phyloP scores from a whole-genome alignment of 2,329 filamentous ascomycete genomes.

The Pseudocercospora ulei region DNA sequence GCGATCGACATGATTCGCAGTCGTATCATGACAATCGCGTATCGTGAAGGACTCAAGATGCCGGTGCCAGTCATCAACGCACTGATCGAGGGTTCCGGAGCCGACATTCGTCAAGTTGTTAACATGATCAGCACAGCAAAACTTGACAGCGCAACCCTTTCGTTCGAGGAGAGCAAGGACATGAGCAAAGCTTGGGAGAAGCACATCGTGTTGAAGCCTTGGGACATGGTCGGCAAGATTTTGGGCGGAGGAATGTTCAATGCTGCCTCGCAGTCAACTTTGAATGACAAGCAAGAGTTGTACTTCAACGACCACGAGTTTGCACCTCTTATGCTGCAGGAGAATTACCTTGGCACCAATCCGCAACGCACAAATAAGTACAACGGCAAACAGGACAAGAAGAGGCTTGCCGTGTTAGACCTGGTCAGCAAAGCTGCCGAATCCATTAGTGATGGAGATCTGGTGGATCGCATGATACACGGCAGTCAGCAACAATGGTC shows the following conservation, averaged over 20 bases:
- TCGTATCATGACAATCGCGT: conserved; percentile 81
- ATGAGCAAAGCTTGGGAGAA: conserved; percentile 99
- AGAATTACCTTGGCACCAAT: conserved; percentile 84
- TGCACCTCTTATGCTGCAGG: conserved; percentile 93
- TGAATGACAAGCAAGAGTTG: conserved; percentile 96
- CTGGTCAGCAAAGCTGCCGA: conserved; percentile 78
- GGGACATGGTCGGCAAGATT: conserved; percentile 95
- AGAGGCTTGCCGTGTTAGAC: conserved; percentile 73
- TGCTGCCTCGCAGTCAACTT: conserved; percentile 66
- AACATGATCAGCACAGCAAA: conserved; percentile 97
- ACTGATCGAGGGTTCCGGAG: conserved; percentile 86
- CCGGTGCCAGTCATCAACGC: conserved; percentile 80
- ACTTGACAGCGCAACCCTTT: conserved; percentile 68
- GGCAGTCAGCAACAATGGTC: conserved; percentile 97
- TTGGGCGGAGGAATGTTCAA: conserved; percentile 79
- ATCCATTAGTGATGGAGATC: conserved; percentile 92
- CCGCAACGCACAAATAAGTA: conserved; percentile 57
- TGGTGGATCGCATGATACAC: conserved; percentile 97
- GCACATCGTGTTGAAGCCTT: conserved; percentile 89
- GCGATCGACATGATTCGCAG: conserved; percentile 92
- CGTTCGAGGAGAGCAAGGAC: conserved; percentile 74
- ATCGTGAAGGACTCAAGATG: conserved; percentile 78
- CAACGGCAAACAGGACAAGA: conserved; percentile 50
- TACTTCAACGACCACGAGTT: conserved; percentile 99
- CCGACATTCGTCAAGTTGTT: conserved; percentile 94